These are phyloP conservation scores for Yamadazyma conglobata DNA, from an alignment of 1,139 yeast genomes.

Conservation along the genomic window DNA sequence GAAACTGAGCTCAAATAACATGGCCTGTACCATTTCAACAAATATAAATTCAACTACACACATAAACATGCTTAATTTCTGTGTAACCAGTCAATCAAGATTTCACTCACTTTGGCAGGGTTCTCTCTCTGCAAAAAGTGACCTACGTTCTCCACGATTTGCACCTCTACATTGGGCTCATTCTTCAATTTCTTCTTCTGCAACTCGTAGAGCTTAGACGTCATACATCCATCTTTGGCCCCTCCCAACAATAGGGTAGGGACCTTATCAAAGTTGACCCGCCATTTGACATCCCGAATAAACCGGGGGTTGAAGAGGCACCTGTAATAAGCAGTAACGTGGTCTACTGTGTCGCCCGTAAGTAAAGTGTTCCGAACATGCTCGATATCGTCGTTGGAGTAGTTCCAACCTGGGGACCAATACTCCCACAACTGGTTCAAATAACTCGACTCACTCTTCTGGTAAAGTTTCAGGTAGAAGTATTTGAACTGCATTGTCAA, in stretches of 20 bases:
- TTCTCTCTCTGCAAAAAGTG: conserved; percentile 44
- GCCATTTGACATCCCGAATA: conserved; percentile 22
- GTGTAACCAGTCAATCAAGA: conserved; percentile 28
- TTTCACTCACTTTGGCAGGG: conserved; percentile 28
- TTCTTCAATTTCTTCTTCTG: conserved; percentile 22
- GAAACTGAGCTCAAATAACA: not conserved
- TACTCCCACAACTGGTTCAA: conserved; percentile 34
- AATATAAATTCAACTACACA: not conserved
- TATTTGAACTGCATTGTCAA: conserved; percentile 36
- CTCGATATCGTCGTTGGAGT: conserved; percentile 23
- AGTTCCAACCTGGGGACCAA: conserved; percentile 44
- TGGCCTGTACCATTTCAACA: not conserved
- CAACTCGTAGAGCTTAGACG: conserved; percentile 23
- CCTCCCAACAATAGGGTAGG: conserved; percentile 41
- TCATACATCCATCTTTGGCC: conserved; percentile 40
- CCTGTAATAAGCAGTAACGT: conserved; percentile 43
- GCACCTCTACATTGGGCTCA: conserved; percentile 24
- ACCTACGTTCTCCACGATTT: conserved; percentile 30
- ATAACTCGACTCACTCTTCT: conserved; percentile 22
- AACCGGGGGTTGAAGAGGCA: conserved; percentile 27
- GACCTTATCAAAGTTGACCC: conserved; percentile 35
- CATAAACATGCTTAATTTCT: not conserved
- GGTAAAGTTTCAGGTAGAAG: conserved; percentile 23
- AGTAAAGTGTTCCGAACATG: conserved; percentile 26
- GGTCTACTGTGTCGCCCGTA: conserved; percentile 30